A percentile compares a stretch with the other conserved stretches of the same genome.
phyloP scores from a whole-genome alignment of 2,329 filamentous ascomycete species.

The Penicillium freii region DNA sequence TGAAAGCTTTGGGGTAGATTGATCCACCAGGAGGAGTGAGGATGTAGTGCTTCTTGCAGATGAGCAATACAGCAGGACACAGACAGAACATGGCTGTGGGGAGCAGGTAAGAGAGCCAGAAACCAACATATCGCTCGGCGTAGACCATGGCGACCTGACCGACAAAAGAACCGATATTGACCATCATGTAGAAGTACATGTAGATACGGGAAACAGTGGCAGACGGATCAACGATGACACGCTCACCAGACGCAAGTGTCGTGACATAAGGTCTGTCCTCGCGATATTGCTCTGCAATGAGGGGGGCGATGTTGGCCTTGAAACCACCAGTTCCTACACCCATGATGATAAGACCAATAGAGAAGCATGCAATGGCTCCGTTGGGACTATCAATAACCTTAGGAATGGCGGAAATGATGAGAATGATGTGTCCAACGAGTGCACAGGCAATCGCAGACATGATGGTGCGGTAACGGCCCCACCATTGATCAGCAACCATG shows the following conservation, averaged over 20 bases:
- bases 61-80: constrained; percentile 60
- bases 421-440: constrained; percentile 64
- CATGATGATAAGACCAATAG: constrained; percentile 64
- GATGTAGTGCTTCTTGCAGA: constrained; percentile 62
- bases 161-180: constrained; percentile 64
- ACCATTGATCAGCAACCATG: constrained; percentile 65
- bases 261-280: constrained; percentile 59
- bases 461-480: constrained; percentile 69
- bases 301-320: constrained; percentile 74
- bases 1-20: constrained; percentile 65
- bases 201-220: constrained; percentile 68
- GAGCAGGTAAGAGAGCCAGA: constrained; percentile 69
- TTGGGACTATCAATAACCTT: constrained; percentile 58
- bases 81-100: constrained; percentile 64
- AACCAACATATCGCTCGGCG: constrained; percentile 72
- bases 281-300: constrained; percentile 69
- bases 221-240: constrained; percentile 68
- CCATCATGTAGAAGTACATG: constrained; percentile 68
- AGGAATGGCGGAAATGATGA: constrained; percentile 65
- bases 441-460: constrained; percentile 63
- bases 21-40: constrained; percentile 68
- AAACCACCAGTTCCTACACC: constrained; percentile 77
- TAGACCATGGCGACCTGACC: constrained; percentile 69
- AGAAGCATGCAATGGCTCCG: constrained; percentile 61
- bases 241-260: constrained; percentile 58